Evolutionary conservation across 352 stramenopile genomes (phyloP), one percentile per base, ranked within the genome.

Genomic region (Phytopythium ostracodes): DNA sequence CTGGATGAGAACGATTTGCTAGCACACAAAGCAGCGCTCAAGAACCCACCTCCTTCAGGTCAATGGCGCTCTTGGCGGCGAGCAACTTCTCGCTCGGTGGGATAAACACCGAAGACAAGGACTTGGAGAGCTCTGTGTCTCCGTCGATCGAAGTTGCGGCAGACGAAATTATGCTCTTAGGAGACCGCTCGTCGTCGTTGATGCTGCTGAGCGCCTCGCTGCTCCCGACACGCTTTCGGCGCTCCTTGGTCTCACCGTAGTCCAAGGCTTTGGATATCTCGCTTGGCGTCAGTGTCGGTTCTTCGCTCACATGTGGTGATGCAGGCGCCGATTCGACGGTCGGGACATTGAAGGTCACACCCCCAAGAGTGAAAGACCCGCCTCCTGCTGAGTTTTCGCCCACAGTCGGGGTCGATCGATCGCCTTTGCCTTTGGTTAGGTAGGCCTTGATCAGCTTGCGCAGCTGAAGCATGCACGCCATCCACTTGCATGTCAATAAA

Each of bases 381-480:
- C 71, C 70, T n/a, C 64, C 12, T 31, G 40, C 7, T 2, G 29
- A 25, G 20, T 27, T 36, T 8, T 52, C 76, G 40, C 66, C 64
- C 54, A 71, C 66, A 36, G 66, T 60, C 14, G 66, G 57, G 0
- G 67, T 64, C 29, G 65, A 49, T 38, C 79, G 42, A 7, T 43
- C 38, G 36, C 55, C 12, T 27, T 60, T 60, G 1, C 40, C 66
- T 11, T 68, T 77, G n/a, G 70, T 75, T 31, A 93, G 47, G 55
- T 81, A 76, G 22, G 76, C 75, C 42, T 86, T 86, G 54, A 92
- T 91, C 24, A 84, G 50, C 24, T 87, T 85, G 27, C 80, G 81
- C 52, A 94, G 77, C 38, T 89, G 82, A 18, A 90, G 67, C 65
- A 91, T 86, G 56, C 73, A 84, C 17, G 81, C 76, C 22, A 93